phyloP scores from a whole-genome alignment of 768 basidiomycete species.

The Leccinum fibrillosum region DNA sequence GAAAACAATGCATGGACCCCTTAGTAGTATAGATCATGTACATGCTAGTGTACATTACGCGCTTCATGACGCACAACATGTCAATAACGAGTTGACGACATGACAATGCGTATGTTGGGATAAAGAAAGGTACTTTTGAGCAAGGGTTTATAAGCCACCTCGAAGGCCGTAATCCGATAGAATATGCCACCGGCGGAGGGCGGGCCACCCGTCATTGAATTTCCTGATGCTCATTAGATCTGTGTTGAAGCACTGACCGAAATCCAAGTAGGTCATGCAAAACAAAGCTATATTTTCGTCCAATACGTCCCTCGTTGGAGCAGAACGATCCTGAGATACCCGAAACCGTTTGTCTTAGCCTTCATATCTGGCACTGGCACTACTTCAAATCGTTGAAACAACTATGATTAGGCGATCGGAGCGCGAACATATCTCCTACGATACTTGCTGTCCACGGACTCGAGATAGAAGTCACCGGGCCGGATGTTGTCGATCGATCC shows the following conservation, averaged over 20 bases:
- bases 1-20: neutral
- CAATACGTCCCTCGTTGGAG: too few species aligned
- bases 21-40: neutral
- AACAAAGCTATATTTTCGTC: too few species aligned
- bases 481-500: constrained; percentile 91
- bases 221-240: neutral
- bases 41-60: neutral
- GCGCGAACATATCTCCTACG: constrained; percentile 77
- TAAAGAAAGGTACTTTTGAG: neutral
- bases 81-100: neutral
- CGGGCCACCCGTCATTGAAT: too few species aligned
- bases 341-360: too few species aligned
- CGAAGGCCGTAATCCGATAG: too few species aligned
- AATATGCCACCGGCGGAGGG: neutral
- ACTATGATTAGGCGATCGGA: constrained; percentile 25
- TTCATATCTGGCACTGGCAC: too few species aligned
- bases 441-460: constrained; percentile 85
- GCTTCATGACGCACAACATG: neutral
- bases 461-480: constrained; percentile 92
- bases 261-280: too few species aligned
- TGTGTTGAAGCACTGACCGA: too few species aligned
- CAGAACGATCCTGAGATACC: too few species aligned
- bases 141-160: too few species aligned
- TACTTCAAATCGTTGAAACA: too few species aligned
- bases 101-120: too few species aligned